Conservation (phyloP, 2,329 filamentous ascomycete species). For the Arthrobotrys megalospora region DNA sequence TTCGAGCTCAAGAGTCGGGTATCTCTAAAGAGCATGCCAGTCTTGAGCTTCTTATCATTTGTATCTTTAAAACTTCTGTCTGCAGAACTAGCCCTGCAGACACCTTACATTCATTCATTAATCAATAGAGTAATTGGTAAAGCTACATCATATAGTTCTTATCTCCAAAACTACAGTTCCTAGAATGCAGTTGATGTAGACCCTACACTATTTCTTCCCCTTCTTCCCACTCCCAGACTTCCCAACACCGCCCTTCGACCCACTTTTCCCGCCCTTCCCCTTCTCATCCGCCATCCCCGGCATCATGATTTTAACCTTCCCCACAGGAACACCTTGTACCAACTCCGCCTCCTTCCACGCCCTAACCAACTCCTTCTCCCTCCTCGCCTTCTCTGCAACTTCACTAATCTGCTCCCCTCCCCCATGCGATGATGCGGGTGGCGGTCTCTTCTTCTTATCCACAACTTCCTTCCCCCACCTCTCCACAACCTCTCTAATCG, state of each 20-base stretch:
- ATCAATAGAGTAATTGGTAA: not conserved
- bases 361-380: constrained; percentile 51
- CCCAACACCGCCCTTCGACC: constrained; percentile 1
- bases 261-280: constrained; percentile 42
- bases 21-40: not conserved
- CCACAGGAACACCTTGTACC: constrained; percentile 52
- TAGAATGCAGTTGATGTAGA: no score
- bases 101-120: constrained; percentile 7
- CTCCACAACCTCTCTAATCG: constrained; percentile 88
- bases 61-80: not conserved
- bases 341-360: constrained; percentile 55
- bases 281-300: constrained; percentile 43
- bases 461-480: constrained; percentile 79
- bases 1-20: not conserved
- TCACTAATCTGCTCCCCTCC: constrained; percentile 17
- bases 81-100: not conserved
- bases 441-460: constrained; percentile 68
- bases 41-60: no score
- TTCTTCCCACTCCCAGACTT: constrained; percentile 43
- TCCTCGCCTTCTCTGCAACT: constrained; percentile 37
- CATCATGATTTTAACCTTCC: constrained; percentile 58
- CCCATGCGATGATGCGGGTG: constrained; percentile 6
- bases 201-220: constrained; percentile 45
- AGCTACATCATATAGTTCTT: not conserved
- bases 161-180: not conserved